Evolutionary conservation across 2,329 filamentous ascomycete species (phyloP).

Genomic region (Septoria petroselini): DNA sequence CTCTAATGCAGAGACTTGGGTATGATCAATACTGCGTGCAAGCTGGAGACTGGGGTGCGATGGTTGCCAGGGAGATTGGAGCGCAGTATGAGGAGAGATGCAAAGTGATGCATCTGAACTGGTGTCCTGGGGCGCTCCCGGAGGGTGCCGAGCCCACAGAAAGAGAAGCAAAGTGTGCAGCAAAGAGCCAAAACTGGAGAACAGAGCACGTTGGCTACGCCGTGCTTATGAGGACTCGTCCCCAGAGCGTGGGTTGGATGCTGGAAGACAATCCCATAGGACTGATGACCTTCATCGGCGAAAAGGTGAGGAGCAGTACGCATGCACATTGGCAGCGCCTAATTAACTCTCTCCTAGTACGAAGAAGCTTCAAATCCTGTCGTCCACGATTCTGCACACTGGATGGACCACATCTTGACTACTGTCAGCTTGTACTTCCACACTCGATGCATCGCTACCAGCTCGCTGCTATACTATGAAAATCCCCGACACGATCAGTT

Average conservation of each 20-base stretch:
- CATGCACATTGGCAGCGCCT: too few relatives aligned
- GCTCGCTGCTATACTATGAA: slow-evolving; percentile 41
- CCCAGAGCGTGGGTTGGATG: slow-evolving; percentile 45
- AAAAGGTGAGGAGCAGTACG: slow-evolving; percentile 37
- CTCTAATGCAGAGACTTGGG: slow-evolving; percentile 42
- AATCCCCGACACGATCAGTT: slow-evolving; percentile 42
- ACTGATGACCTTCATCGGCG: slow-evolving; percentile 45
- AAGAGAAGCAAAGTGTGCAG: slow-evolving; percentile 38
- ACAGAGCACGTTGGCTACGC: slow-evolving; percentile 45
- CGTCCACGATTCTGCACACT: slow-evolving; percentile 36
- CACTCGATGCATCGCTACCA: slow-evolving; percentile 40
- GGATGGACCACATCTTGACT: slow-evolving; percentile 36
- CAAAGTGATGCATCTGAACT: slow-evolving; percentile 44
- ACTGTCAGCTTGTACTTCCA: slow-evolving; percentile 42
- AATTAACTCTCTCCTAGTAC: slow-evolving; percentile 27
- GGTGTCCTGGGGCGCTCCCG: slow-evolving; percentile 41
- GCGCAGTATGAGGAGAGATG: slow-evolving; percentile 38
- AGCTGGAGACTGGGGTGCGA: slow-evolving; percentile 45
- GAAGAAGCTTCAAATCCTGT: slow-evolving; percentile 40
- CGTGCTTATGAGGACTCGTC: slow-evolving; percentile 44
- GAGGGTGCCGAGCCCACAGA: slow-evolving; percentile 34
- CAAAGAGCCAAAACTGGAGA: slow-evolving; percentile 38
- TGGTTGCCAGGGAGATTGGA: slow-evolving; percentile 42
- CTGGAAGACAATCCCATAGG: slow-evolving; percentile 46
- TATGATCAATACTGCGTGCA: slow-evolving; percentile 43